Evolutionary conservation across 1,139 yeast species (phyloP).

Genomic region (Geotrichum macrosporum): DNA sequence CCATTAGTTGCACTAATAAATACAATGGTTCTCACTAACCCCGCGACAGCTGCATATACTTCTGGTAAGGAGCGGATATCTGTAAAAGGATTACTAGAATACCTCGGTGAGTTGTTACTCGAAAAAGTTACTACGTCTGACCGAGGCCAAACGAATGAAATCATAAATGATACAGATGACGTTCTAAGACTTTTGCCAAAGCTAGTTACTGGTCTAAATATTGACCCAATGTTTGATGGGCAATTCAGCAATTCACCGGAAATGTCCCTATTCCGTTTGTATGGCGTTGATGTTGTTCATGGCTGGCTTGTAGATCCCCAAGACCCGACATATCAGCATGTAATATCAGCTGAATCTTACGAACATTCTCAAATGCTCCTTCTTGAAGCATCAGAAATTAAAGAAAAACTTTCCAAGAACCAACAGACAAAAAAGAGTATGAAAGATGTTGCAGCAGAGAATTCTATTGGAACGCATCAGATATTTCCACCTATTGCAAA

Average conservation of each 20-base stretch:
- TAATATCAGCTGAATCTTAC: constrained; percentile 42
- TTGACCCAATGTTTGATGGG: constrained; percentile 70
- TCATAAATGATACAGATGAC: constrained; percentile 20
- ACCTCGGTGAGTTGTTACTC: constrained; percentile 41
- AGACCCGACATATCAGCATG: constrained; percentile 34
- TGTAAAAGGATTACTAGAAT: constrained; percentile 33
- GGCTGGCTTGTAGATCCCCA: constrained; percentile 47
- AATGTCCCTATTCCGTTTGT: constrained; percentile 45
- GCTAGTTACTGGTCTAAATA: constrained; percentile 66
- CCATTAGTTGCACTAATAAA: constrained; percentile 81
- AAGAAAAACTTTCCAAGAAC: constrained; percentile 25
- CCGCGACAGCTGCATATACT: constrained; percentile 25
- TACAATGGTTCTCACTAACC: constrained; percentile 45
- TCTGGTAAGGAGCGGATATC: constrained; percentile 28
- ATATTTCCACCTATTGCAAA: background rate
- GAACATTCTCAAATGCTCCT: constrained; percentile 46
- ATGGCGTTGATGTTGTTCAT: constrained; percentile 46
- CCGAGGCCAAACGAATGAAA: constrained; percentile 6
- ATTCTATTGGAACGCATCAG: background rate
- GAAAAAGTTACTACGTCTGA: constrained; percentile 30
- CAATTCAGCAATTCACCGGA: constrained; percentile 49
- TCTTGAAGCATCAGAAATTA: constrained; percentile 34
- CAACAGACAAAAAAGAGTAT: background rate
- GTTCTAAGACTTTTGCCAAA: constrained; percentile 55
- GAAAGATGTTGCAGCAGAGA: background rate